Base-by-base conservation (phyloP, 169 alveolate species). In the Ichthyophthirius multifiliis region DNA sequence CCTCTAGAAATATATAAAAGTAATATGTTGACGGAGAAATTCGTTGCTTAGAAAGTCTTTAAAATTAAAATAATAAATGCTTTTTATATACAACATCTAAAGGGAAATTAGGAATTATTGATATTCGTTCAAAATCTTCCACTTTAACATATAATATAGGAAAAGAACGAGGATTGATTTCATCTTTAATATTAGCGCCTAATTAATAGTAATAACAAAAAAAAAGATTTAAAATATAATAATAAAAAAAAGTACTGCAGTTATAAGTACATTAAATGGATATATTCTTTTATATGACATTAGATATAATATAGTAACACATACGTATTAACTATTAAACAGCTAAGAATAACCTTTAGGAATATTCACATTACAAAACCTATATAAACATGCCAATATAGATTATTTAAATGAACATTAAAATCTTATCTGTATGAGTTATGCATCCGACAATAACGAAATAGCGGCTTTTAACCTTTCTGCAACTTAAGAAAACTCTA, bases 211-310 rank as follows among this genome's bases (percentile, higher is more conserved):
- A 47, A 13, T 47, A 41, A 20, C 16, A 55, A 27, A 46, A 46
- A 32, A 20, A 46, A 46, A 20, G 23, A 46, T 46, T 7, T 10
- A n/a, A 20, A 46, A 5, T 46, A 20, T 16, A 1, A n/a, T 13
- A 41, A 41, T 41, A 41, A n/a, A n/a, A n/a, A 27, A 55, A 27
- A 55, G 43, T 5, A 34, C 77, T 7, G 77, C 45, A 13, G 46
- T 4, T 9, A 67, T 67, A 12, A 62, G 77, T n/a, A 67, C 77
- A 3, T 39, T 67, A 44, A 67, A 67, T 67, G 77, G 77, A 4
- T 67, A 67, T 67, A 37, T 47, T 23, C 30, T 67, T 15, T 39
- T 67, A 15, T 67, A 67, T 67, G 77, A 67, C 41, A 67, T 67
- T 0, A 67, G 77, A 67, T 67, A 62, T 18, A 67, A 67, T 41